Base-by-base conservation (phyloP, 805 yeast species). In the Isabelozyma rhagii region DNA sequence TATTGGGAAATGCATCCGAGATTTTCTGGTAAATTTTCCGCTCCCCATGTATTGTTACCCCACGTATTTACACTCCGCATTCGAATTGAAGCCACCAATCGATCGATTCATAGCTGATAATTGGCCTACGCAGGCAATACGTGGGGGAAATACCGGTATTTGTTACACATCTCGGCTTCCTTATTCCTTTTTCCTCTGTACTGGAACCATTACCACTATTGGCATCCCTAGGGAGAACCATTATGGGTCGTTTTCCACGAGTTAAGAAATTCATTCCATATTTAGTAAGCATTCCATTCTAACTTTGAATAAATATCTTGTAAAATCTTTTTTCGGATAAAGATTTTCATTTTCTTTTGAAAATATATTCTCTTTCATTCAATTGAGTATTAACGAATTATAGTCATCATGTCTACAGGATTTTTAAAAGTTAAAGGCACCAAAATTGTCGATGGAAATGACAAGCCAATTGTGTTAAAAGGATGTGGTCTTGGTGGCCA, bases 401-500 rank as follows among this genome's bases (percentile, higher is more conserved):
- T 21, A 21, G 2, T 21, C 25, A 21, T 21, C 6, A 43, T 43
- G 45, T 43, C 45, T 27, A 31, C 36, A 11, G 55, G 55, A 28
- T 67, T 72, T 52, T 68, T 78, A 47, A 69, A 61, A 60, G 77
- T 72, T 28, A 47, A 69, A 50, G 82, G 79, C 5, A 75, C 80
- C 18, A 75, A 78, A 52, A 78, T 79, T 51, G 79, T 77, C 40
- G 78, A 77, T 52, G 64, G 58, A 14, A 57, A 61, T 10, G 81
- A 68, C 6, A 48, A 53, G 5, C 66, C 69, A 9, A 68, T 78
- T 5, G 71, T 78, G 15, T 69, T 78, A 48, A 73, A 69, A 50
- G 83, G 82, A 14, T 61, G 79, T 38, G 81, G 80, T 46, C 68
- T 66, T 29, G 82, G 82, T 43, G 81, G 81, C 42, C 79, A 74